phyloP scores from a whole-genome alignment of 129 eudicot genomes.

The Lactuca saligna region DNA sequence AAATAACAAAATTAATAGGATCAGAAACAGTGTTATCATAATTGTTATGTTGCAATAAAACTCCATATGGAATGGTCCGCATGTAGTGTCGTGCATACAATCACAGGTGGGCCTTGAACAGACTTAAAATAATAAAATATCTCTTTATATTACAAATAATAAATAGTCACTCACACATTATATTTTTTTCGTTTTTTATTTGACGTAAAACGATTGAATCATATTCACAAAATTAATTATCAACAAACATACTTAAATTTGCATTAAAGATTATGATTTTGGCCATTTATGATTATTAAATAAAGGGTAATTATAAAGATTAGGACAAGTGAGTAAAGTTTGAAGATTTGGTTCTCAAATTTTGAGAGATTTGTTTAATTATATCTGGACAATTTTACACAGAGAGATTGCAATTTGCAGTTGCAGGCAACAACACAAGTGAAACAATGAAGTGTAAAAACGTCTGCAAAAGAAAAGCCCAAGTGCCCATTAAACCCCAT shows the following conservation, averaged over 20 bases:
- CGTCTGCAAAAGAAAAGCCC: conserved; percentile 38
- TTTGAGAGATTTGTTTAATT: conserved; percentile 2
- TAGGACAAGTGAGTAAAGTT: neutral
- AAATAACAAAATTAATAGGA: neutral
- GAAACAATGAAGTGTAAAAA: conserved; percentile 25
- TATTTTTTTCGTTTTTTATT: neutral
- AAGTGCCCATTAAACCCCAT: conserved; percentile 67
- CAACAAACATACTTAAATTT: too few species aligned
- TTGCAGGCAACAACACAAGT: conserved; percentile 7
- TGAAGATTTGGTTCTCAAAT: neutral
- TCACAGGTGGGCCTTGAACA: neutral
- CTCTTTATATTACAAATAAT: neutral
- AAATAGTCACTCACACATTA: neutral
- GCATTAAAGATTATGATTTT: neutral
- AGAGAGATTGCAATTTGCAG: neutral
- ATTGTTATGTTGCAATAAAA: neutral
- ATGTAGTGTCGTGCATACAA: neutral
- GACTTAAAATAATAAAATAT: too few species aligned
- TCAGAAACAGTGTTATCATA: neutral
- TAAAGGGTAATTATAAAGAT: neutral
- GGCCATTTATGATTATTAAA: neutral
- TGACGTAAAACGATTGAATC: neutral
- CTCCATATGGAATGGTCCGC: neutral
- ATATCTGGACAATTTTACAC: neutral
- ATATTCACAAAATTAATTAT: too few species aligned